Evolutionary conservation across 257 asterid genomes (phyloP).

Genomic region (Salvia hispanica): DNA sequence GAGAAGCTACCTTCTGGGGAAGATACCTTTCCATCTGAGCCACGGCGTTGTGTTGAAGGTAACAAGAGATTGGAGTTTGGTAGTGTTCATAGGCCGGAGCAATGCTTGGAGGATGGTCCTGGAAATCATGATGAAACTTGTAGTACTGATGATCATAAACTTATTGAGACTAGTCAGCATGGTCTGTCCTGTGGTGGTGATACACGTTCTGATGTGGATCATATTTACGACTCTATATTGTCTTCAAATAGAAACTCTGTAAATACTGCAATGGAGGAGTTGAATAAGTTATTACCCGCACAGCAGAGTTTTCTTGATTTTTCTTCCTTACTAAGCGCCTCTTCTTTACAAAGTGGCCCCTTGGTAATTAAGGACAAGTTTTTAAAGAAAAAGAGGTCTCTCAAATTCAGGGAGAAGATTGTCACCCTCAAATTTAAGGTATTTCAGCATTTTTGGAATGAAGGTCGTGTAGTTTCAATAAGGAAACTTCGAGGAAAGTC

Average conservation of each 20-base stretch:
- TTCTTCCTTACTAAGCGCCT: constrained; percentile 38
- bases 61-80: constrained; percentile 31
- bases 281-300: constrained; percentile 58
- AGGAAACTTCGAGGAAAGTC: constrained; percentile 66
- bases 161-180: constrained; percentile 26
- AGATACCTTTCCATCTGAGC: constrained; percentile 35
- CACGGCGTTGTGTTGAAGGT: constrained; percentile 34
- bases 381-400: constrained; percentile 46
- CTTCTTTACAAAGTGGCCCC: constrained; percentile 40
- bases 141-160: constrained; percentile 28
- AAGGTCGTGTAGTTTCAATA: constrained; percentile 59
- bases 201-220: constrained; percentile 34
- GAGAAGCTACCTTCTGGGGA: constrained; percentile 44
- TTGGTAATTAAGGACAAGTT: constrained; percentile 49
- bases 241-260: constrained; percentile 62
- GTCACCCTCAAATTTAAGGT: constrained; percentile 66
- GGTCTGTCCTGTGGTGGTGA: constrained; percentile 30
- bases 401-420: constrained; percentile 68
- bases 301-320: constrained; percentile 42
- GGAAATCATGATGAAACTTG: constrained; percentile 36
- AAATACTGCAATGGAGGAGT: constrained; percentile 52
- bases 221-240: constrained; percentile 47
- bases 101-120: constrained; percentile 34
- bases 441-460: constrained; percentile 83
- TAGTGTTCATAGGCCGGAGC: constrained; percentile 36